A percentile compares a stretch with the other conserved stretches of the same genome.
Evolutionary conservation across 495 filamentous ascomycete genomes (phyloP).

Genomic region (Talaromyces ruber): DNA sequence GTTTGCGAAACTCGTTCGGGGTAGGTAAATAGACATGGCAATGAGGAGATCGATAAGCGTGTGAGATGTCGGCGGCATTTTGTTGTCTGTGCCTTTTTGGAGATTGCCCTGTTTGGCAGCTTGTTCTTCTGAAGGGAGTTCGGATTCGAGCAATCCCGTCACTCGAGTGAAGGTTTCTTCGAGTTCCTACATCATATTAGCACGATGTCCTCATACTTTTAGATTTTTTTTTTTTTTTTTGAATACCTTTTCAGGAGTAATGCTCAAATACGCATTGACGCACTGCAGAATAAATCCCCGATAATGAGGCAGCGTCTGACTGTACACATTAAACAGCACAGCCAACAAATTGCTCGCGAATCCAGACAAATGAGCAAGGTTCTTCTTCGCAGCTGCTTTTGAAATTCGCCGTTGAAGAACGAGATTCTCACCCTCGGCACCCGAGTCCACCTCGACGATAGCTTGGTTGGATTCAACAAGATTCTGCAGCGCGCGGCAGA

Average conservation of each 20-base stretch:
- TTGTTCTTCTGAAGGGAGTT: slow-evolving; percentile 43
- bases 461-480: slow-evolving; percentile 87
- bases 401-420: slow-evolving; percentile 64
- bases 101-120: slow-evolving; percentile 57
- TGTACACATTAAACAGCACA: slow-evolving; percentile 97
- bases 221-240: neutral
- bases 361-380: slow-evolving; percentile 64
- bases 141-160: slow-evolving; percentile 67
- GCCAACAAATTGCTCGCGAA: slow-evolving; percentile 85
- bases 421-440: slow-evolving; percentile 61
- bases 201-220: neutral
- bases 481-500: slow-evolving; percentile 77
- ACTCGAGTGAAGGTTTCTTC: slow-evolving; percentile 83
- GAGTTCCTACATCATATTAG: slow-evolving; percentile 52
- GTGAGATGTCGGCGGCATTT: slow-evolving; percentile 87
- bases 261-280: slow-evolving; percentile 88
- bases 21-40: slow-evolving; percentile 88
- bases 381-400: slow-evolving; percentile 63
- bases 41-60: slow-evolving; percentile 95
- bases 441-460: slow-evolving; percentile 49
- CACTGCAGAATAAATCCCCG: slow-evolving; percentile 83
- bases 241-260: slow-evolving; percentile 58
- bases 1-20: slow-evolving; percentile 66
- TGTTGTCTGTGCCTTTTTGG: slow-evolving; percentile 48
- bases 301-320: slow-evolving; percentile 85